phyloP scores from a whole-genome alignment of 148 eudicot genomes.

The Rhododendron ferrugineum region DNA sequence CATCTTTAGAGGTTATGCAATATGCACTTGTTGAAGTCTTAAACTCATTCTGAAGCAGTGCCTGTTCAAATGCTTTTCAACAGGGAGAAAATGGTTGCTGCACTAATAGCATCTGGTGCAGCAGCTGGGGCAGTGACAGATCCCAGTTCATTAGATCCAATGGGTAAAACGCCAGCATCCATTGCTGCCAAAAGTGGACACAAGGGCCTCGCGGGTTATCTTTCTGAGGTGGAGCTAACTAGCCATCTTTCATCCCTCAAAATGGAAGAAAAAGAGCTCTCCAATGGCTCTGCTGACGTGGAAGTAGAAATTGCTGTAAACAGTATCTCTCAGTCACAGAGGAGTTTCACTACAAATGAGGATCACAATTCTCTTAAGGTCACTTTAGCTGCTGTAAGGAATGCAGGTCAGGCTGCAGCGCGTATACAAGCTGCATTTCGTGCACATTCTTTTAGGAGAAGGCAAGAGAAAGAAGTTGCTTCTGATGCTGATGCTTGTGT shows the following conservation, averaged over 20 bases:
- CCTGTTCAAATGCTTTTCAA: not conserved
- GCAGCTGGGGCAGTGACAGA: conserved; percentile 84
- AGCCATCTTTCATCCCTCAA: conserved; percentile 82
- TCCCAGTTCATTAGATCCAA: conserved; percentile 67
- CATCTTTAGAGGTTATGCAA: not conserved
- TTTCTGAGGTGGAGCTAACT: conserved; percentile 79
- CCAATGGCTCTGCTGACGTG: conserved; percentile 59
- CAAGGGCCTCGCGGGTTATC: conserved; percentile 90
- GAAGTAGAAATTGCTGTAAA: conserved; percentile 68
- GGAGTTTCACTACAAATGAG: conserved; percentile 30
- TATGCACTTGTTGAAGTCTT: not conserved
- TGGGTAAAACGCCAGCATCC: conserved; percentile 77
- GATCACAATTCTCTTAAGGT: conserved; percentile 54
- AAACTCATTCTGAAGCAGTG: not conserved
- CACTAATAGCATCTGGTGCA: conserved; percentile 86
- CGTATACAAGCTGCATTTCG: conserved; percentile 94
- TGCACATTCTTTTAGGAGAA: conserved; percentile 86
- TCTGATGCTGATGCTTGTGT: conserved; percentile 16
- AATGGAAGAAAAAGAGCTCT: conserved; percentile 60
- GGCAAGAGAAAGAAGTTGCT: conserved; percentile 49
- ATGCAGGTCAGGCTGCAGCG: conserved; percentile 87
- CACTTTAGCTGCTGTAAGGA: conserved; percentile 70
- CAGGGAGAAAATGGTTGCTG: conserved; percentile 95
- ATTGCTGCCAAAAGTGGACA: conserved; percentile 69
- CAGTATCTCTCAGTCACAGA: conserved; percentile 39